Percentiles rank a stretch among this genome's conserved stretches.
Evolutionary conservation across 2,329 filamentous ascomycete species (phyloP).

Genomic region (Neonectria faginata): DNA sequence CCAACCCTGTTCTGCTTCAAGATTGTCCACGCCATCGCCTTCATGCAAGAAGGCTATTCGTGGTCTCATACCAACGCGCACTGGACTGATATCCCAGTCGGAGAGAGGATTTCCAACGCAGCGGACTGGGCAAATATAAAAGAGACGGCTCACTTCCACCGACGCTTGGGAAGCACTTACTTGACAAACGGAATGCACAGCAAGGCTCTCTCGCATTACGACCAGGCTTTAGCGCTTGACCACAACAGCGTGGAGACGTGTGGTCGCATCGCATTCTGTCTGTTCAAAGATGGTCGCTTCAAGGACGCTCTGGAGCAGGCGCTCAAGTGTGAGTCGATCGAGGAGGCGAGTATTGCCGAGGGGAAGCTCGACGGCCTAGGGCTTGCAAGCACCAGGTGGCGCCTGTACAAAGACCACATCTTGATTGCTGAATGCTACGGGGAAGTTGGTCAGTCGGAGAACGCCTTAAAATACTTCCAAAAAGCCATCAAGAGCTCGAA

Average conservation of each 20-base stretch:
- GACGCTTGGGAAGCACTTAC: conserved; percentile 56
- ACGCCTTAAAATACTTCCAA: conserved; percentile 51
- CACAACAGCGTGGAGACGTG: conserved; percentile 53
- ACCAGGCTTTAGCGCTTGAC: conserved; percentile 53
- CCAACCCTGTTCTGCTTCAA: conserved; percentile 58
- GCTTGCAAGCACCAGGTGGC: conserved; percentile 50
- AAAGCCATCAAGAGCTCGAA: conserved; percentile 51
- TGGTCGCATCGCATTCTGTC: conserved; percentile 56
- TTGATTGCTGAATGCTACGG: conserved; percentile 54
- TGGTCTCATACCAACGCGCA: conserved; percentile 52
- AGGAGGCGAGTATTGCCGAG: conserved; percentile 47
- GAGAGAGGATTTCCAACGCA: conserved; percentile 52
- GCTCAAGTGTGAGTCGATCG: conserved; percentile 52
- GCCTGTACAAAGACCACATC: conserved; percentile 56
- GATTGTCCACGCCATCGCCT: conserved; percentile 56
- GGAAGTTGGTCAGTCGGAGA: conserved; percentile 48
- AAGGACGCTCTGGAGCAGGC: conserved; percentile 51
- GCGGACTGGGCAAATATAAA: conserved; percentile 52
- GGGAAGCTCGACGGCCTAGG: conserved; percentile 42
- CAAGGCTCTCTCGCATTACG: conserved; percentile 52
- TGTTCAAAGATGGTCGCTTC: conserved; percentile 52
- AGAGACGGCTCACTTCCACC: conserved; percentile 53
- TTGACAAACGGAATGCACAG: conserved; percentile 51
- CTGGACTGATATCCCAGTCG: conserved; percentile 52
- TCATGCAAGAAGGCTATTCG: conserved; percentile 53